These are phyloP conservation scores for Pyrus betulifolia DNA, from an alignment of 306 rosid genomes.

Conservation along the genomic window DNA sequence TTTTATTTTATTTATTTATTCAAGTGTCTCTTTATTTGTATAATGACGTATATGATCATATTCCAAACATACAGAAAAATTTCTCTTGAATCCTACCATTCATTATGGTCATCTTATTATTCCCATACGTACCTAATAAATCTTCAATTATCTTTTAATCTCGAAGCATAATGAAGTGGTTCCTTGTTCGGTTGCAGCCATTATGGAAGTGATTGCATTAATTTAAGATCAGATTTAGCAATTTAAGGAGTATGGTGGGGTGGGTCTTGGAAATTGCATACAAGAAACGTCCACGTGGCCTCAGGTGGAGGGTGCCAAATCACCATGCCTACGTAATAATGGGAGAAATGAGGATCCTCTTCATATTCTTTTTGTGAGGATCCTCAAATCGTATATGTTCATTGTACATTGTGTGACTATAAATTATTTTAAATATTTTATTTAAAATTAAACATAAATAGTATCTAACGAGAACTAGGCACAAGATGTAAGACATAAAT, in stretches of 20 bases:
- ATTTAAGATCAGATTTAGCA: background rate
- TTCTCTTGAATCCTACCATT: background rate
- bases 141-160: background rate
- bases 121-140: background rate
- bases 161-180: conserved; percentile 3
- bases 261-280: conserved; percentile 11
- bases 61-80: too few species aligned
- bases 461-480: rapidly evolving
- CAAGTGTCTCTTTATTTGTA: too few species aligned
- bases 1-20: too few species aligned
- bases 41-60: too few species aligned
- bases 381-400: too few species aligned
- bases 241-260: background rate
- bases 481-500: too few species aligned
- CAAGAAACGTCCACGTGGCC: conserved; percentile 25
- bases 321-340: conserved; percentile 8
- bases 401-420: too few species aligned
- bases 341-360: background rate
- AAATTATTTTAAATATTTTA: too few species aligned
- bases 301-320: conserved; percentile 15
- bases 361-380: too few species aligned
- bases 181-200: conserved; percentile 10
- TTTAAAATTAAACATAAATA: too few species aligned
- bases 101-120: background rate
- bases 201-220: conserved; percentile 7